These are phyloP conservation scores for Jackrogersella multiformis DNA, from an alignment of 495 filamentous ascomycete genomes.

Conservation along the genomic window DNA sequence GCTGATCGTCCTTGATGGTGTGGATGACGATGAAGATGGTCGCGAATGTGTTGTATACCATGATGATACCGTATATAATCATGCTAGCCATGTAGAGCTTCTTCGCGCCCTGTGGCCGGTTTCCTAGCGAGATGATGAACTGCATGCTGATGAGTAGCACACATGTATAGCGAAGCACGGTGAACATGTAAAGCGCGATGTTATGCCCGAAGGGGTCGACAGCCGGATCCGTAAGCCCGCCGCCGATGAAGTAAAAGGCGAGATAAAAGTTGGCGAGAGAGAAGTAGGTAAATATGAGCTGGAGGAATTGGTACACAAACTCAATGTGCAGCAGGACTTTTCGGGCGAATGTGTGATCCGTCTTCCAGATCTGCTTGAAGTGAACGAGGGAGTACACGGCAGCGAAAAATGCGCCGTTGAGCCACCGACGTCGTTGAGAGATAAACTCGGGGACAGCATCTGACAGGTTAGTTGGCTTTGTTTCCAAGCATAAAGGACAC, in stretches of 20 bases:
- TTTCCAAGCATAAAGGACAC: background rate
- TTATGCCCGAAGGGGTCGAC: slow-evolving; percentile 91
- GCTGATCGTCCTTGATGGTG: slow-evolving; percentile 66
- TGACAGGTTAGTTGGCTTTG: slow-evolving; percentile 42
- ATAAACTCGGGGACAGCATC: slow-evolving; percentile 92
- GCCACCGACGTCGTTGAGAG: slow-evolving; percentile 93
- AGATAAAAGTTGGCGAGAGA: slow-evolving; percentile 99
- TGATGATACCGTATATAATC: slow-evolving; percentile 89
- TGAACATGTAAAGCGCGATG: slow-evolving; percentile 85
- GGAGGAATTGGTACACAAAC: slow-evolving; percentile 93
- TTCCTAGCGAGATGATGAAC: slow-evolving; percentile 98
- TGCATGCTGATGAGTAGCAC: slow-evolving; percentile 90
- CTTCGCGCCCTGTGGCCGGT: slow-evolving; percentile 95
- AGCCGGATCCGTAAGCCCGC: slow-evolving; percentile 81
- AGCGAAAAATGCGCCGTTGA: slow-evolving; percentile 99
- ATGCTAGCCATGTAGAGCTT: slow-evolving; percentile 89
- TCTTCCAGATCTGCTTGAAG: slow-evolving; percentile 90
- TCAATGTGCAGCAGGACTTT: slow-evolving; percentile 95
- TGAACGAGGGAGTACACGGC: slow-evolving; percentile 98
- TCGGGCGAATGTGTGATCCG: slow-evolving; percentile 87
- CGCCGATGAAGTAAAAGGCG: slow-evolving; percentile 97
- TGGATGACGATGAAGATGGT: slow-evolving; percentile 83
- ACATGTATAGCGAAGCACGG: slow-evolving; percentile 82
- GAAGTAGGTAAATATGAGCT: slow-evolving; percentile 95
- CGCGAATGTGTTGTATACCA: slow-evolving; percentile 95